Base-by-base conservation (phyloP, 2,329 filamentous ascomycete genomes). In the Cercospora citrullina region DNA sequence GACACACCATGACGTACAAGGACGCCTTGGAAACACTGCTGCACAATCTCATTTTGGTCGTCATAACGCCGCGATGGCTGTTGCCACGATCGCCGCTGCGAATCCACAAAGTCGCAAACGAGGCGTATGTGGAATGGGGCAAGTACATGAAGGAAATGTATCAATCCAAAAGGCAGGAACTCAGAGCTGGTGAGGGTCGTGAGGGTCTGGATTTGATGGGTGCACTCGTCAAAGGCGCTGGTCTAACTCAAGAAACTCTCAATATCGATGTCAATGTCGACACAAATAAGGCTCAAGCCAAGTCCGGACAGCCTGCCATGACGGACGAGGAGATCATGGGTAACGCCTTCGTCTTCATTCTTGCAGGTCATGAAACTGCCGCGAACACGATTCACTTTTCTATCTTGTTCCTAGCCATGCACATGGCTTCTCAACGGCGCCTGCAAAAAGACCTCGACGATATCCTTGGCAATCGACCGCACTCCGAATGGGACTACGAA, bases 311-410 rank as follows among this genome's bases (percentile, higher is more conserved):
- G 12, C 4, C n/a, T 5, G 77, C 78, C 18, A 78, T 90, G n/a
- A 83, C 80, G 5, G 86, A 89, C 70, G 83, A 84, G 4, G 90
- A 93, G 65, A 89, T 94, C 67, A 80, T 91, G 30, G 90, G 90
- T 61, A 93, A 93, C 75, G 87, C 90, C 23, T 86, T 86, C 68
- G 82, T 86, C 60, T 80, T 87, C 68, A 84, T 86, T 68, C 83
- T 94, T 1, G 91, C 92, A 0, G 92, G 92, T 12, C 91, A 95
- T 78, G 92, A 95, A 79, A 94, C 91, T 1, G 91, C 91, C 1
- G 91, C 91, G 59, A 92, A 91, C 77, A 86, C 87, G 4, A 82
- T 93, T 45, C 90, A 94, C 79, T 93, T 91, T 76, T 84, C 88
- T 2, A 79, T 93, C 4, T 76, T 92, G 39, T 85, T 88, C 72